Percentiles rank a stretch among this genome's conserved stretches.
These are phyloP conservation scores for Laburnicola sp. DNA, from an alignment of 2,329 filamentous ascomycete species.

Conservation along the genomic window DNA sequence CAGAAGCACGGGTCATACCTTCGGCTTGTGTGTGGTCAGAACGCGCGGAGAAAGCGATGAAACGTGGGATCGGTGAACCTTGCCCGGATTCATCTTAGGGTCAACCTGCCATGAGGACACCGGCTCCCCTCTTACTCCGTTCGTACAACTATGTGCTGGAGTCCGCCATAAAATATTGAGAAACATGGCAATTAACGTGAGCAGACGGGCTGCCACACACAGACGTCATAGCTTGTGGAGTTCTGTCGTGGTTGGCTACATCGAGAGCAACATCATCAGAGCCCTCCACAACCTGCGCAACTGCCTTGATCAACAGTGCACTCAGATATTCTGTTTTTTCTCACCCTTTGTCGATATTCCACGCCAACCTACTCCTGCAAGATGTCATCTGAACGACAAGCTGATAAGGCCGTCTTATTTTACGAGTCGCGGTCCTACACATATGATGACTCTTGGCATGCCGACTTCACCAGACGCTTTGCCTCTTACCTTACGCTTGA, in stretches of 20 bases:
- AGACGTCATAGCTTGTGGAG: not conserved
- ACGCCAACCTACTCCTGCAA: not conserved
- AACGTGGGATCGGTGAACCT: too few relatives aligned
- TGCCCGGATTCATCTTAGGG: too few relatives aligned
- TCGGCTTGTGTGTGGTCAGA: too few relatives aligned
- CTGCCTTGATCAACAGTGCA: not conserved
- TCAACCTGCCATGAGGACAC: too few relatives aligned
- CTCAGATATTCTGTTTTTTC: not conserved
- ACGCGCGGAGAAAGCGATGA: too few relatives aligned
- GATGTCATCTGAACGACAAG: constrained; percentile 27
- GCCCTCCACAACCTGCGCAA: not conserved
- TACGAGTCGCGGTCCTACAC: constrained; percentile 41
- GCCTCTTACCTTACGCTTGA: constrained; percentile 34
- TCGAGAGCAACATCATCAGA: constrained; percentile 4
- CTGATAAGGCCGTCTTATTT: constrained; percentile 35
- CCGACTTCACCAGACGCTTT: constrained; percentile 46
- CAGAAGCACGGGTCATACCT: too few relatives aligned
- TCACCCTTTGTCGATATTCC: not conserved
- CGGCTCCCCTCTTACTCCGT: too few relatives aligned
- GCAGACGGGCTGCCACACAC: not conserved
- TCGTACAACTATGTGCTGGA: too few relatives aligned
- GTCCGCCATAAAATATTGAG: too few relatives aligned
- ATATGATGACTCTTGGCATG: constrained; percentile 51
- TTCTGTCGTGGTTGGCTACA: not conserved
- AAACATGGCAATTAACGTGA: not conserved